Conservation (phyloP, 306 rosid genomes). For the Dryas drummondii region DNA sequence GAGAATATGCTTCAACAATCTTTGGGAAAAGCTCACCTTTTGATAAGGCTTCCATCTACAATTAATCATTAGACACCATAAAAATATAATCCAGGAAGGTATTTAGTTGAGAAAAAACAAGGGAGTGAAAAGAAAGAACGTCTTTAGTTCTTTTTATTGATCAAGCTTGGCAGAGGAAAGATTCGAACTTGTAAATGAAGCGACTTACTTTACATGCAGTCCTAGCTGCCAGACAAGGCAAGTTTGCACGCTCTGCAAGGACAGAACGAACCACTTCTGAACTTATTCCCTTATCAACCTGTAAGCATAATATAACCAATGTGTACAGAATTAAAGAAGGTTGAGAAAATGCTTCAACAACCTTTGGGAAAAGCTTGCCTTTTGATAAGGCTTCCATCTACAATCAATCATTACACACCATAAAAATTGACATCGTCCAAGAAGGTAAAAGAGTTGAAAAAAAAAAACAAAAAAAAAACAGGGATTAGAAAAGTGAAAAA, state of each 20-base stretch:
- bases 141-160: too few relatives aligned
- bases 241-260: constrained; percentile 74
- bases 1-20: constrained; percentile 88
- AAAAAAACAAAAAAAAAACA: too few relatives aligned
- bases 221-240: constrained; percentile 74
- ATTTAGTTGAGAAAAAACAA: too few relatives aligned
- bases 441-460: neutral
- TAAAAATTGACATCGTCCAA: neutral
- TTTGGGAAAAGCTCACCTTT: constrained; percentile 64
- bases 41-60: constrained; percentile 80
- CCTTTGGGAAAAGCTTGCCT: constrained; percentile 63
- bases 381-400: constrained; percentile 83
- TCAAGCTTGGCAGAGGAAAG: too few relatives aligned
- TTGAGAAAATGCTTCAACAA: constrained; percentile 82
- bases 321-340: neutral
- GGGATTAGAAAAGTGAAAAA: too few relatives aligned
- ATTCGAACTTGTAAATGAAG: constrained; percentile 3
- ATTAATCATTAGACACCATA: constrained; percentile 29
- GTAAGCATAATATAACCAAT: constrained; percentile 25
- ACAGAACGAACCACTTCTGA: constrained; percentile 80
- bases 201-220: constrained; percentile 69
- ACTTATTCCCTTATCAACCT: constrained; percentile 83
- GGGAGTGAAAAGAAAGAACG: too few relatives aligned
- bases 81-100: neutral
- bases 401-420: constrained; percentile 32